Evolutionary conservation across 192 early-diverging fungal species (phyloP), one percentile per base, ranked within the genome.

Genomic region (Coemansia sp.): DNA sequence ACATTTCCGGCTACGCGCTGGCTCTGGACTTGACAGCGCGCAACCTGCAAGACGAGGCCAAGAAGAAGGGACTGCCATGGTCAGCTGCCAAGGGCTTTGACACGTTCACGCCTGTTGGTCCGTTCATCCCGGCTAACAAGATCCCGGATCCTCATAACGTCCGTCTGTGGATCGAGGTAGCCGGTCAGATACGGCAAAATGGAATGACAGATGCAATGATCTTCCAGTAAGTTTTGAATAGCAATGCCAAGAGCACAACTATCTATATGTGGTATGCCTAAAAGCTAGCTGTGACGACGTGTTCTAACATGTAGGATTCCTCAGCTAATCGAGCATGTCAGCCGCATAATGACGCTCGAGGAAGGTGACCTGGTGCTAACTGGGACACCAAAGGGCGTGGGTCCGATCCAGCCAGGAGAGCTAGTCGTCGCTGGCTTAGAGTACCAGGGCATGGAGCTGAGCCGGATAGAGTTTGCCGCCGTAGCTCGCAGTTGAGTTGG

Each of bases 21-120:
- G 94, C 91, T 3, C 87, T 98, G 70, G 97, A 98, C 74, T 88
- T 95, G 89, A 97, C 97, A 4, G 96, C 96, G 12, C 84, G 97
- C 52, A 93, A 97, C 71, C 55, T 97, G 49, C 97, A 95, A 84
- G 89, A 93, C 22, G 82, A 85, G 34, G 95, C 91, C 51, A 98
- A 96, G 84, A 88, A 91, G 72, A 82, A 77, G 16, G 93, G 95
- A 1, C 82, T 91, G 43, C 97, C 97, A 20, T 98, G 97, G 97
- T 90, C 91, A 24, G 84, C 89, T 1, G 90, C 97, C 38, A 98
- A 98, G 85, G 97, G 96, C 1, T 97, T 91, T 80, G 97, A 98
- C 73, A 95, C 95, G 6, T 98, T 97, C 66, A 93, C 93, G 3
- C 95, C 97, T n/a, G 84, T 96, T 42, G 90, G 92, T 22, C 88